A percentile compares a stretch with the other conserved stretches of the same genome.
Evolutionary conservation across 768 basidiomycete species (phyloP).

Genomic region (Boletus eberwhitei): DNA sequence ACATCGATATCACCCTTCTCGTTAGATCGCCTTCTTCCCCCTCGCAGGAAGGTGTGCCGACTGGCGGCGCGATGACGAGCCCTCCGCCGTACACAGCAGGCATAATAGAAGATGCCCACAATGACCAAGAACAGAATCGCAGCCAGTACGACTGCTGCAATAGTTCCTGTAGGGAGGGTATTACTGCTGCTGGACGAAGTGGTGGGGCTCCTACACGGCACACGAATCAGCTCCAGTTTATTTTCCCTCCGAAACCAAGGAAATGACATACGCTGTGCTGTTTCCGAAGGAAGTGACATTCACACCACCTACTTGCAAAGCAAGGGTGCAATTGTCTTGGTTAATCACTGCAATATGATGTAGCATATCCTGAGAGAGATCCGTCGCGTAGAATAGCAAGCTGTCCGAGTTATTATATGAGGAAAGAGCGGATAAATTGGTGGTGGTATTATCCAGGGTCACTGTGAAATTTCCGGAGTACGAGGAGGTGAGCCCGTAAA

Average conservation of each 20-base stretch:
- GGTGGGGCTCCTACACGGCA: slow-evolving; percentile 16
- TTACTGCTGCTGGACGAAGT: slow-evolving; percentile 8
- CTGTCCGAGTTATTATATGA: slow-evolving; percentile 50
- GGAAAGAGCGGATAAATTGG: slow-evolving; percentile 47
- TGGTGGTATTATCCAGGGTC: slow-evolving; percentile 48
- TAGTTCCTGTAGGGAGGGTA: slow-evolving; percentile 50
- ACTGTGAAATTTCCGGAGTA: slow-evolving; percentile 58
- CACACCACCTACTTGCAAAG: slow-evolving; percentile 48
- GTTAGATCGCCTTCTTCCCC: neutral
- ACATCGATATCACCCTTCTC: slow-evolving; percentile 4
- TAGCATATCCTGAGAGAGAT: slow-evolving; percentile 45
- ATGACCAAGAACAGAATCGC: slow-evolving; percentile 50
- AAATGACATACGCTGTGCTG: slow-evolving; percentile 31
- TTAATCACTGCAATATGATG: slow-evolving; percentile 60
- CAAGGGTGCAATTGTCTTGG: slow-evolving; percentile 48
- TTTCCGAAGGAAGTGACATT: slow-evolving; percentile 41
- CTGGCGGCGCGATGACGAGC: slow-evolving; percentile 24
- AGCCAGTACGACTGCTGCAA: slow-evolving; percentile 63
- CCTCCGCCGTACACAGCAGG: slow-evolving; percentile 48
- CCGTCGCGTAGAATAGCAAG: slow-evolving; percentile 62
- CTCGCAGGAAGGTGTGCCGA: neutral
- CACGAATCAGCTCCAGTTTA: neutral
- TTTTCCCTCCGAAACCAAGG: neutral
- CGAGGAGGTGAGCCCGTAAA: slow-evolving; percentile 60
- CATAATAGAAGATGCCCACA: slow-evolving; percentile 40